phyloP scores from a whole-genome alignment of 345 rosid species.

The Populus alba region DNA sequence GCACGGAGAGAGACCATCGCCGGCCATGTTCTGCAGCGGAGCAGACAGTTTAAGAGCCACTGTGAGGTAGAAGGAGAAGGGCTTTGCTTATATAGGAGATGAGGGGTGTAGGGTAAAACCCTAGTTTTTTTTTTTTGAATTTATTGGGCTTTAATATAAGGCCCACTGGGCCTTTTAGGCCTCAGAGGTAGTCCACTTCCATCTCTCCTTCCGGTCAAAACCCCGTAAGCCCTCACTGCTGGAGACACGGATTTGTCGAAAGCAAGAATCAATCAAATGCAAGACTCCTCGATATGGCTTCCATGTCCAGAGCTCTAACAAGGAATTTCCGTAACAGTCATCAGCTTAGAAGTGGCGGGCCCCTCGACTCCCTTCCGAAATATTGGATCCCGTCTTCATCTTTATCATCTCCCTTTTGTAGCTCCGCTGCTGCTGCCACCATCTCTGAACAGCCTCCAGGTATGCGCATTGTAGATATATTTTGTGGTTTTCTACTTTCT shows the following conservation, averaged over 20 bases:
- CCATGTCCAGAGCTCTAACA: conserved; percentile 46
- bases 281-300: conserved; percentile 12
- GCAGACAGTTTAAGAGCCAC: too few relatives aligned
- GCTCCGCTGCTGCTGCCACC: conserved; percentile 29
- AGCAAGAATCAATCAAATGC: conserved; percentile 8
- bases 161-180: too few relatives aligned
- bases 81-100: too few relatives aligned
- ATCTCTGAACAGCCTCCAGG: conserved; percentile 42
- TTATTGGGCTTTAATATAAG: background rate
- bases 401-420: conserved; percentile 36
- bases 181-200: too few relatives aligned
- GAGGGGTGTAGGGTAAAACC: background rate
- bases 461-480: conserved; percentile 3
- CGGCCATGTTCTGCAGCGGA: too few relatives aligned
- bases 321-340: conserved; percentile 19
- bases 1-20: too few relatives aligned
- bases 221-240: too few relatives aligned
- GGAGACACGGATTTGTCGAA: too few relatives aligned
- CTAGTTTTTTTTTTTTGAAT: too few relatives aligned
- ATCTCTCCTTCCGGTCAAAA: too few relatives aligned
- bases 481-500: background rate
- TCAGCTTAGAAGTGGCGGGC: background rate
- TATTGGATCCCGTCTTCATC: conserved; percentile 20
- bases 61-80: too few relatives aligned
- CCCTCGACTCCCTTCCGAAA: conserved; percentile 6